Percentiles rank a stretch among this genome's conserved stretches.
Conservation (phyloP, 148 eudicot genomes). For the Simmondsia chinensis region DNA sequence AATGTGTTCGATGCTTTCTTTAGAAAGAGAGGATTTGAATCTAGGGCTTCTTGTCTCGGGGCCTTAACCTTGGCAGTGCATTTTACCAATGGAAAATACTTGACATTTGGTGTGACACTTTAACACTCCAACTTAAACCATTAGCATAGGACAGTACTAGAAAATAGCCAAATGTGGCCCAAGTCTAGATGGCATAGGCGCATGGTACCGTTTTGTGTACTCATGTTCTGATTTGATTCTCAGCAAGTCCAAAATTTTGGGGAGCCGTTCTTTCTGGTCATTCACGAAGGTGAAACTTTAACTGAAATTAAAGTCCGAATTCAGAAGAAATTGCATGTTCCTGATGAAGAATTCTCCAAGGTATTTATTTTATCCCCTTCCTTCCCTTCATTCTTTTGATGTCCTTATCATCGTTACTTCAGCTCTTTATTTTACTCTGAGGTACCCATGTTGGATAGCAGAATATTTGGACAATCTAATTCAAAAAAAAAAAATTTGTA, state of each 20-base stretch:
- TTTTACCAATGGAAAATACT: too few species aligned
- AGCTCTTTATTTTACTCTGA: not conserved
- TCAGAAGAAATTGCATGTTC: constrained; percentile 76
- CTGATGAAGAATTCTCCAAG: constrained; percentile 92
- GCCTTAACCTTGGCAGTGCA: too few species aligned
- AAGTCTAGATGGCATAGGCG: too few species aligned
- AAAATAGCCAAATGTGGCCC: too few species aligned
- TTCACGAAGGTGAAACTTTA: constrained; percentile 81
- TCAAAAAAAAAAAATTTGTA: too few species aligned
- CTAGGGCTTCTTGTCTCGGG: too few species aligned
- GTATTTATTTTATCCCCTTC: constrained; percentile 18
- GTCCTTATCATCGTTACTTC: not conserved
- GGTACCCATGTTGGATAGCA: too few species aligned
- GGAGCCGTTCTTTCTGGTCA: constrained; percentile 86
- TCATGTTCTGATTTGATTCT: not conserved
- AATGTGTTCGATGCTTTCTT: too few species aligned
- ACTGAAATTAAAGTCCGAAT: constrained; percentile 73
- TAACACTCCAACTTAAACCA: too few species aligned
- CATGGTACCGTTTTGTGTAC: not conserved
- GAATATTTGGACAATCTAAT: not conserved
- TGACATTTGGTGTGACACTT: too few species aligned
- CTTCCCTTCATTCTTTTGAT: not conserved
- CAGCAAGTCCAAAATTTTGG: constrained; percentile 97
- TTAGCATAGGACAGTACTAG: too few species aligned
- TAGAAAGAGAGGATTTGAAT: too few species aligned